Conservation (phyloP, 108 stramenopile species). For the Nannochloropsis salina region DNA sequence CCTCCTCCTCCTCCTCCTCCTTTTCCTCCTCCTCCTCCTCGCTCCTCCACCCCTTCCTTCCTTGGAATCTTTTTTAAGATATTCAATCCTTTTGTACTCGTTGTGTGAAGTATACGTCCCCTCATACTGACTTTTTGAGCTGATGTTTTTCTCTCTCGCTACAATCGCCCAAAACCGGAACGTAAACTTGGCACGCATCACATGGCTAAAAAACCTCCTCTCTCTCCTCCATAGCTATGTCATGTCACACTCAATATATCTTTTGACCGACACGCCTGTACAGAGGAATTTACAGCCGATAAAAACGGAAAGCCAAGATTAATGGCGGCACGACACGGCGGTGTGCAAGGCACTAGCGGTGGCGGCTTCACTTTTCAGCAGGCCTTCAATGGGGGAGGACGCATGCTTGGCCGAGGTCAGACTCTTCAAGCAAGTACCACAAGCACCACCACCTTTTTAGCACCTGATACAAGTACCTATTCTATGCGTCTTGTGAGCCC, state of each 20-base stretch:
- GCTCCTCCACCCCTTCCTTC: not conserved
- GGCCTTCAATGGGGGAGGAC: not conserved
- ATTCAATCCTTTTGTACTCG: too few relatives aligned
- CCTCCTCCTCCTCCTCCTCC: not conserved
- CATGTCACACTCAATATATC: too few relatives aligned
- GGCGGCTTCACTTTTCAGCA: constrained; percentile 1
- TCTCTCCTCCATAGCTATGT: too few relatives aligned
- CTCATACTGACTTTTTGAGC: too few relatives aligned
- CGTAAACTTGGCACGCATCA: too few relatives aligned
- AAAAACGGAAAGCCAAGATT: too few relatives aligned
- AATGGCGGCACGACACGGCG: not conserved
- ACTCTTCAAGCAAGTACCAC: not conserved
- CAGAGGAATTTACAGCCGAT: too few relatives aligned
- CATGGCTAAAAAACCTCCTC: too few relatives aligned
- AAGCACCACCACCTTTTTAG: not conserved
- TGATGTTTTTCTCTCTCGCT: too few relatives aligned
- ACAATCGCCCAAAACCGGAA: too few relatives aligned
- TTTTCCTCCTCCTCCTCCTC: not conserved
- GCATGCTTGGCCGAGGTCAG: not conserved
- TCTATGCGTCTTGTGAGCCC: constrained; percentile 5
- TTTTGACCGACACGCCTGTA: too few relatives aligned
- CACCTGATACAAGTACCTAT: not conserved
- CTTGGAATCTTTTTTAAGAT: not conserved
- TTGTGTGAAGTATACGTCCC: too few relatives aligned
- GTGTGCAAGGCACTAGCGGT: not conserved